Evolutionary conservation across 345 rosid species (phyloP).

Genomic region (Microthlaspi erraticum): DNA sequence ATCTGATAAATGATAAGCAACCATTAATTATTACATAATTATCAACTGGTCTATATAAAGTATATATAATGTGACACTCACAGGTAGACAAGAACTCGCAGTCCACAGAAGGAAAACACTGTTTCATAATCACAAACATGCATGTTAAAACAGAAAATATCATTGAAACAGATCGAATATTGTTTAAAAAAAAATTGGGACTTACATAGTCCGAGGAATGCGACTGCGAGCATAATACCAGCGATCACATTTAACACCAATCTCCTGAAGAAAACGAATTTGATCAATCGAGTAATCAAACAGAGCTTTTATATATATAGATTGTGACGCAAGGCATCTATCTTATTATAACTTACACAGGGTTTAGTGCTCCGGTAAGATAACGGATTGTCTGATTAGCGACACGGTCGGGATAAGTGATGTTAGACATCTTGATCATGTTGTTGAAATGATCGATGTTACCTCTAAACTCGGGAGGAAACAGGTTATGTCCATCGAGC

Average conservation of each 20-base stretch:
- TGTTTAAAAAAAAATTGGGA: neutral
- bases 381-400: constrained; percentile 43
- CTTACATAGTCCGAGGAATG: constrained; percentile 63
- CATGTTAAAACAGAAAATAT: neutral
- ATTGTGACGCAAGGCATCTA: constrained; percentile 7
- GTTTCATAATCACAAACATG: constrained; percentile 20
- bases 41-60: no score
- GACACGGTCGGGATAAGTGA: constrained; percentile 45
- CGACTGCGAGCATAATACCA: constrained; percentile 49
- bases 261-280: constrained; percentile 45
- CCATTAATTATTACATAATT: neutral
- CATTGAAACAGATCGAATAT: neutral
- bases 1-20: constrained; percentile 44
- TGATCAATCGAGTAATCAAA: neutral
- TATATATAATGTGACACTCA: constrained; percentile 32
- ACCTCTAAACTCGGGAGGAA: constrained; percentile 47
- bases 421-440: constrained; percentile 48
- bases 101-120: constrained; percentile 57
- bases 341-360: constrained; percentile 43
- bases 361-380: constrained; percentile 44
- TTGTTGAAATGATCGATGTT: constrained; percentile 48
- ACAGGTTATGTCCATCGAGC: constrained; percentile 38
- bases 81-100: constrained; percentile 53
- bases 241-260: constrained; percentile 46
- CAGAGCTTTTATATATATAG: neutral